Evolutionary conservation across 768 basidiomycete genomes (phyloP).

Genomic region (Xerocomus potaroensis): DNA sequence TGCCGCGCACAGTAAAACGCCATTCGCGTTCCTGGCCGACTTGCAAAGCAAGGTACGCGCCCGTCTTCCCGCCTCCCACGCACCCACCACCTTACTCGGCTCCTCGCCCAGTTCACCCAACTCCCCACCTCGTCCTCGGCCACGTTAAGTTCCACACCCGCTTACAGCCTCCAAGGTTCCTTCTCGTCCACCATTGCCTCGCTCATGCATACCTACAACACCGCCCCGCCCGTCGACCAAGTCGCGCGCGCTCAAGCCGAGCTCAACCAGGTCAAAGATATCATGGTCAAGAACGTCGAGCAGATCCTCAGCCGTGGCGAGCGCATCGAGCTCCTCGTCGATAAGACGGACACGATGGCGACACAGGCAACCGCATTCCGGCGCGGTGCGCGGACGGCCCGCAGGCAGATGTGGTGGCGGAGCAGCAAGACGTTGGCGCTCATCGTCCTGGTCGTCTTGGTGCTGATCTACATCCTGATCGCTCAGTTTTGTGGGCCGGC

Average conservation of each 20-base stretch:
- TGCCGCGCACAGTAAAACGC: slow-evolving; percentile 61
- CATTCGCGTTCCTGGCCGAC: slow-evolving; percentile 89
- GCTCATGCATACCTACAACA: slow-evolving; percentile 86
- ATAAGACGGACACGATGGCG: slow-evolving; percentile 96
- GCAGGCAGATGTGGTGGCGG: slow-evolving; percentile 89
- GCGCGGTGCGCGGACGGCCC: slow-evolving; percentile 76
- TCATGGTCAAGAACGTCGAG: slow-evolving; percentile 99
- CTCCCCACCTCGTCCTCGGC: slow-evolving; percentile 63
- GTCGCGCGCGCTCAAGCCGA: slow-evolving; percentile 87
- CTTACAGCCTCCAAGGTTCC: slow-evolving; percentile 64
- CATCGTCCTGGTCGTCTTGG: slow-evolving; percentile 62
- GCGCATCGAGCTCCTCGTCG: slow-evolving; percentile 90
- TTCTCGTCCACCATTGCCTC: slow-evolving; percentile 67
- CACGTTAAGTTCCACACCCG: slow-evolving; percentile 42
- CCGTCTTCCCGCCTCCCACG: slow-evolving; percentile 1
- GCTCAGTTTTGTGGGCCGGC: slow-evolving; percentile 89
- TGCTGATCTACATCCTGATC: slow-evolving; percentile 75
- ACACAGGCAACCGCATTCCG: slow-evolving; percentile 92
- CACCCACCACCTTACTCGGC: not conserved
- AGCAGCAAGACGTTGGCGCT: slow-evolving; percentile 68
- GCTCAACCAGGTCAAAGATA: slow-evolving; percentile 86
- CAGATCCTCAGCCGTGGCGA: slow-evolving; percentile 93
- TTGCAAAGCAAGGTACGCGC: slow-evolving; percentile 69
- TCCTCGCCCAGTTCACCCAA: slow-evolving; percentile 56
- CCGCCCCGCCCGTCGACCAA: slow-evolving; percentile 82